Evolutionary conservation across 108 stramenopile genomes (phyloP).

Genomic region (Fragilaria crotonensis): DNA sequence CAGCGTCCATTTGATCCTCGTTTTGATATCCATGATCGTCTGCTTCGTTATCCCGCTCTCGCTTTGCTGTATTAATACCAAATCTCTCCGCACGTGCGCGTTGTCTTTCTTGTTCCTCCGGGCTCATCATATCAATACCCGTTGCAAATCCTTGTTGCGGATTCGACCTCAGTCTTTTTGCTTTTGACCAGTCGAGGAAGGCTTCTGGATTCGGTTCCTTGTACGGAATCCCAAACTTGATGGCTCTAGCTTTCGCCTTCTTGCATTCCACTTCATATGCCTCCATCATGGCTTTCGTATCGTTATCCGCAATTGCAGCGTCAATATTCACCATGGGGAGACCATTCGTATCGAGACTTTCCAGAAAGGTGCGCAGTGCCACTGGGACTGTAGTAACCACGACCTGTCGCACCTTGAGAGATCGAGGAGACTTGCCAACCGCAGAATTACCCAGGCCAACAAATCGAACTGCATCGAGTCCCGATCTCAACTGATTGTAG

Average conservation of each 20-base stretch:
- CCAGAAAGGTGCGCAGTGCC: slow-evolving; percentile 20
- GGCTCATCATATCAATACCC: slow-evolving; percentile 64
- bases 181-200: slow-evolving; percentile 71
- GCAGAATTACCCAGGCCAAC: slow-evolving; percentile 63
- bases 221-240: slow-evolving; percentile 71
- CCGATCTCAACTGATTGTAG: slow-evolving; percentile 44
- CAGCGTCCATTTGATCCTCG: slow-evolving; percentile 17
- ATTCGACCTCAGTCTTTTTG: slow-evolving; percentile 47
- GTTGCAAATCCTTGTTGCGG: slow-evolving; percentile 64
- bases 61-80: slow-evolving; percentile 12
- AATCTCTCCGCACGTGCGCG: slow-evolving; percentile 64
- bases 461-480: slow-evolving; percentile 41
- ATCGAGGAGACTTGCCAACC: slow-evolving; percentile 27
- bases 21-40: slow-evolving; percentile 8
- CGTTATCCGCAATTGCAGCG: slow-evolving; percentile 9
- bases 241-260: slow-evolving; percentile 56
- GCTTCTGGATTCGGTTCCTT: slow-evolving; percentile 52
- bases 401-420: slow-evolving; percentile 41
- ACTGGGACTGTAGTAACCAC: slow-evolving; percentile 34
- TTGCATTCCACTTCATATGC: slow-evolving; percentile 68
- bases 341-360: slow-evolving; percentile 11
- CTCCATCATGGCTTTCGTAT: slow-evolving; percentile 36
- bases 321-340: too few relatives aligned
- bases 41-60: slow-evolving; percentile 18
- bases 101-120: slow-evolving; percentile 54